These are phyloP conservation scores for Penicillium waksmanii DNA, from an alignment of 495 filamentous ascomycete species.

Conservation along the genomic window DNA sequence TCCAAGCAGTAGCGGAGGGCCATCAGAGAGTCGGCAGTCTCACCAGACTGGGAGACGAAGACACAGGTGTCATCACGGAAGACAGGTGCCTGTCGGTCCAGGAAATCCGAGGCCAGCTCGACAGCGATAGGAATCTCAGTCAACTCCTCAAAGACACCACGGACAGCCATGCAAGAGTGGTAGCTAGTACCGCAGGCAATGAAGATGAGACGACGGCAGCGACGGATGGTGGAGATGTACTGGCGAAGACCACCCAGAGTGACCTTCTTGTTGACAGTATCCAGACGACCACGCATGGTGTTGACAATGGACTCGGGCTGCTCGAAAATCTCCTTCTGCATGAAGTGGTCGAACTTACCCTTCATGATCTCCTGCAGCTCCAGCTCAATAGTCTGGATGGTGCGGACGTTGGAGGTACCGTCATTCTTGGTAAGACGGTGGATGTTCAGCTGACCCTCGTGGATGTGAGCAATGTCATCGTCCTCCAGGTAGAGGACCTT, in stretches of 20 bases:
- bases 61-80: constrained; percentile 99
- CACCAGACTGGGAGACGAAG: constrained; percentile 97
- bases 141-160: constrained; percentile 95
- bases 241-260: constrained; percentile 94
- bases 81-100: constrained; percentile 95
- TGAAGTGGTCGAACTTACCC: constrained; percentile 99
- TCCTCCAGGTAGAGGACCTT: constrained; percentile 99
- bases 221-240: constrained; percentile 93
- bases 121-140: constrained; percentile 98
- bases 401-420: constrained; percentile 93
- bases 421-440: constrained; percentile 96
- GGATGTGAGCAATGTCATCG: constrained; percentile 98
- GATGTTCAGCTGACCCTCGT: constrained; percentile 98
- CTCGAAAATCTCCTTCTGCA: constrained; percentile 99
- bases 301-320: constrained; percentile 99
- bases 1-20: constrained; percentile 96
- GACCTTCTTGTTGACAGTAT: constrained; percentile 87
- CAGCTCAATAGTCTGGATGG: constrained; percentile 96
- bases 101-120: constrained; percentile 96
- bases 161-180: constrained; percentile 99
- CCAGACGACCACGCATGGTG: constrained; percentile 98
- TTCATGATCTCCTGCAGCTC: constrained; percentile 99
- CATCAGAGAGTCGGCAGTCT: constrained; percentile 98
- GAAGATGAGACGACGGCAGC: constrained; percentile 95
- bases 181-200: constrained; percentile 97